phyloP scores from a whole-genome alignment of 129 eudicot species.

The Centrapalus pauciflorus region DNA sequence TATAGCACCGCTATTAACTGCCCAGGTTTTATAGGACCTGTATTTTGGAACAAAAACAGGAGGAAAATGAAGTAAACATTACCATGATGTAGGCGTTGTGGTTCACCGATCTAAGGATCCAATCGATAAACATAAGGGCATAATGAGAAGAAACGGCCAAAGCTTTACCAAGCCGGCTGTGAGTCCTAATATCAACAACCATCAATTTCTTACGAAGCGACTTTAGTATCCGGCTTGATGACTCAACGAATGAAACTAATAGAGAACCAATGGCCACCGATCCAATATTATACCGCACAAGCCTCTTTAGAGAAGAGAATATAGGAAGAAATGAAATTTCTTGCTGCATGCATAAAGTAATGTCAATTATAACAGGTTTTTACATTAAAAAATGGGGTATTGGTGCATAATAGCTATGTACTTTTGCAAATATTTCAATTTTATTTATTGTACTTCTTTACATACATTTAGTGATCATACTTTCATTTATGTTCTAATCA shows the following conservation, averaged over 20 bases:
- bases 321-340: conserved; percentile 88
- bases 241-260: conserved; percentile 68
- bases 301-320: conserved; percentile 83
- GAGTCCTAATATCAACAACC: conserved; percentile 44
- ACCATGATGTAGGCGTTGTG: conserved; percentile 95
- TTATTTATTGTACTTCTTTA: too few species aligned
- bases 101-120: conserved; percentile 86
- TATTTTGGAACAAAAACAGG: neutral
- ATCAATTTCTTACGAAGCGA: conserved; percentile 67
- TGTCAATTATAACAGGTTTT: conserved; percentile 6
- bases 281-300: conserved; percentile 71
- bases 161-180: conserved; percentile 47
- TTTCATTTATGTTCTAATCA: too few species aligned
- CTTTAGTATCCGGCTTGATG: conserved; percentile 62
- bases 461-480: too few species aligned
- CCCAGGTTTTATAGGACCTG: too few species aligned
- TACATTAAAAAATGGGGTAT: neutral
- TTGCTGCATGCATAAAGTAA: conserved; percentile 44
- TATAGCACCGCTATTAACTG: too few species aligned
- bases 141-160: conserved; percentile 49
- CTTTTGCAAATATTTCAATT: too few species aligned
- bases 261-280: conserved; percentile 87
- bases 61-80: conserved; percentile 16
- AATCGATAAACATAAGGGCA: conserved; percentile 52
- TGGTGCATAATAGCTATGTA: too few species aligned